Evolutionary conservation across 2,329 filamentous ascomycete species (phyloP).

Genomic region (Epichloe baconii): DNA sequence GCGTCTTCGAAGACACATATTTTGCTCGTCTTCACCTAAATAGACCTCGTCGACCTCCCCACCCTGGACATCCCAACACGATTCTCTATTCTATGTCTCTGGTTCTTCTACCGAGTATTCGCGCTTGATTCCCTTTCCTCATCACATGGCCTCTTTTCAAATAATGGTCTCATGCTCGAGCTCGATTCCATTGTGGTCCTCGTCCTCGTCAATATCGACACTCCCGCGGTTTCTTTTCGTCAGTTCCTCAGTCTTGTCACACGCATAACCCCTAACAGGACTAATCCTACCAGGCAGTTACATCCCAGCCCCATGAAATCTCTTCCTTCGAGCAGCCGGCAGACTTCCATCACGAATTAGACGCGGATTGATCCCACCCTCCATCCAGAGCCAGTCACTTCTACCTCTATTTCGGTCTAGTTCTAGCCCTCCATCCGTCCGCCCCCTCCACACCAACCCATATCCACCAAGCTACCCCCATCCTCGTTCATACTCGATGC

Average conservation of each 20-base stretch:
- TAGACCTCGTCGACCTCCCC: slow-evolving; percentile 1
- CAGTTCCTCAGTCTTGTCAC: not conserved
- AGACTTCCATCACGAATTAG: slow-evolving; percentile 7
- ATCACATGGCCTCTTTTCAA: not conserved
- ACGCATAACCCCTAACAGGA: not conserved
- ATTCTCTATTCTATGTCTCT: not conserved
- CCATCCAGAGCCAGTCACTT: not conserved
- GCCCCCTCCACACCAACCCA: not conserved
- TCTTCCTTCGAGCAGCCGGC: not conserved
- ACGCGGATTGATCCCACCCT: slow-evolving; percentile 3
- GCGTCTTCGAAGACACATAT: not conserved
- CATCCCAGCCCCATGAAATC: slow-evolving; percentile 2
- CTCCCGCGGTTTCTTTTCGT: not conserved
- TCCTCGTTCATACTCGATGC: not conserved
- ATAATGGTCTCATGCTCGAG: not conserved
- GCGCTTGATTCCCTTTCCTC: not conserved
- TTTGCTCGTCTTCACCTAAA: slow-evolving; percentile 1
- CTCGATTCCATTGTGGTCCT: not conserved
- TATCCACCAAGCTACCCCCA: not conserved
- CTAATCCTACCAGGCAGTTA: not conserved
- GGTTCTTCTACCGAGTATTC: not conserved
- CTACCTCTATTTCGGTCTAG: not conserved
- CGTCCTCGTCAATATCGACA: not conserved
- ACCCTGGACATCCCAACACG: not conserved
- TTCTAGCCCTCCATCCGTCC: not conserved